Evolutionary conservation across 2,329 filamentous ascomycete genomes (phyloP).

Genomic region (Colletotrichum sp.): DNA sequence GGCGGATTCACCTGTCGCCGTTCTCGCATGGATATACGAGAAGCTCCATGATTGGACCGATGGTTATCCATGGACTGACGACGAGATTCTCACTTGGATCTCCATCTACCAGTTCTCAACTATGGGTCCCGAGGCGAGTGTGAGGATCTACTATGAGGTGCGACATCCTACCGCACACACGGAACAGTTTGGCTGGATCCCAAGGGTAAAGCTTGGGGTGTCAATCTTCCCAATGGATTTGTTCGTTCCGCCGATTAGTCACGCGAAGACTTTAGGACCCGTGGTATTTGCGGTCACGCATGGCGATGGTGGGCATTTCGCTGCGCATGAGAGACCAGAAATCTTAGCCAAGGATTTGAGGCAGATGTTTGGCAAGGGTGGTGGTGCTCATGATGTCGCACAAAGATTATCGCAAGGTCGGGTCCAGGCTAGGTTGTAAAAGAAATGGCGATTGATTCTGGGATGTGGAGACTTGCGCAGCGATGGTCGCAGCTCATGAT

Average conservation of each 20-base stretch:
- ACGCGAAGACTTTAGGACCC: slow-evolving; percentile 62
- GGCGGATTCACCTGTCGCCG: slow-evolving; percentile 70
- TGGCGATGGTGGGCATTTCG: slow-evolving; percentile 64
- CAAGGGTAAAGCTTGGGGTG: slow-evolving; percentile 48
- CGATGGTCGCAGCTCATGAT: background rate
- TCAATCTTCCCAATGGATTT: slow-evolving; percentile 66
- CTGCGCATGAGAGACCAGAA: slow-evolving; percentile 62
- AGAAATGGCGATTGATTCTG: background rate
- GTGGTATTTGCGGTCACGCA: slow-evolving; percentile 62
- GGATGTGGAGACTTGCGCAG: background rate
- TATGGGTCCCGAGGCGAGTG: slow-evolving; percentile 70
- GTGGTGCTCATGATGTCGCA: slow-evolving; percentile 45
- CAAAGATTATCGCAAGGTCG: slow-evolving; percentile 16
- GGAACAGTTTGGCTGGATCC: slow-evolving; percentile 31
- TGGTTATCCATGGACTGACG: slow-evolving; percentile 73
- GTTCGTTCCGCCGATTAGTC: slow-evolving; percentile 55
- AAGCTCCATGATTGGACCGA: slow-evolving; percentile 82
- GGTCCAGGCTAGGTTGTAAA: background rate
- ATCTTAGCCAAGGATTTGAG: slow-evolving; percentile 57
- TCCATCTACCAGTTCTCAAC: slow-evolving; percentile 74
- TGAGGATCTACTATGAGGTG: slow-evolving; percentile 76
- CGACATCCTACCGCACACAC: slow-evolving; percentile 40
- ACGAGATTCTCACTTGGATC: slow-evolving; percentile 79
- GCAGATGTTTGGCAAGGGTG: slow-evolving; percentile 61
- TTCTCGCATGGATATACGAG: slow-evolving; percentile 82